Percentiles rank a stretch among this genome's conserved stretches.
Evolutionary conservation across 140 eudicot genomes (phyloP).

Genomic region (Senecio squalidus): DNA sequence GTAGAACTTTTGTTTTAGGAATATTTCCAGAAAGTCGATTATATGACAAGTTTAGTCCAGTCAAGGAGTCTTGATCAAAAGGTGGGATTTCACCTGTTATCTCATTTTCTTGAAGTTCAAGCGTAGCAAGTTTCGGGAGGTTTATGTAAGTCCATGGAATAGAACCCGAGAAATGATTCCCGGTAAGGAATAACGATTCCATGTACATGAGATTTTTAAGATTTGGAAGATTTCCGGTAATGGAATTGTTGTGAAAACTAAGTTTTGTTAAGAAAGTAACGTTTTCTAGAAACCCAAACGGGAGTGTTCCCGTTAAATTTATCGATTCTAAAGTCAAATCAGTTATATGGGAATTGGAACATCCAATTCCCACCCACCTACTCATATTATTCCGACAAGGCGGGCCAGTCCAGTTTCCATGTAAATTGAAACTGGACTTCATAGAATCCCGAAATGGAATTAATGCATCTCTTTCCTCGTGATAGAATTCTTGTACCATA

Average conservation of each 20-base stretch:
- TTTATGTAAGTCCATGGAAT: conserved; percentile 41
- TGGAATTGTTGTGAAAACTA: conserved; percentile 54
- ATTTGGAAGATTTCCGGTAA: conserved; percentile 50
- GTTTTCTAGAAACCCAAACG: conserved; percentile 35
- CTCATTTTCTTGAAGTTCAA: conserved; percentile 54
- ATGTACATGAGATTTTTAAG: conserved; percentile 38
- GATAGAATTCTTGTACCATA: conserved; percentile 24
- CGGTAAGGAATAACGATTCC: conserved; percentile 37
- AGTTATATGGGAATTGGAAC: conserved; percentile 51
- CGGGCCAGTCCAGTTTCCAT: conserved; percentile 70
- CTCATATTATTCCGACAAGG: conserved; percentile 55
- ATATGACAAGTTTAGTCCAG: conserved; percentile 50
- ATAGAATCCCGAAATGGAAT: conserved; percentile 52
- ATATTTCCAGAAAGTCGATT: conserved; percentile 53
- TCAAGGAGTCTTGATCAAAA: conserved; percentile 50
- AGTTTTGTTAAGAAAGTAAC: conserved; percentile 47
- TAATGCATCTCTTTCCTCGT: conserved; percentile 46
- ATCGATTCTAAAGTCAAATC: conserved; percentile 45
- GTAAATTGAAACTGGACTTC: conserved; percentile 40
- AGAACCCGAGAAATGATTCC: conserved; percentile 46
- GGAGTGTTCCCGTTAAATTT: conserved; percentile 45
- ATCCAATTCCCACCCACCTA: conserved; percentile 56
- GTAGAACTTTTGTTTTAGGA: conserved; percentile 44
- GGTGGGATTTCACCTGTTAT: conserved; percentile 53
- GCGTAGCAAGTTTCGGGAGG: conserved; percentile 30